Conservation (phyloP, 192 early-diverging fungal genomes). For the Linnemannia zychae region DNA sequence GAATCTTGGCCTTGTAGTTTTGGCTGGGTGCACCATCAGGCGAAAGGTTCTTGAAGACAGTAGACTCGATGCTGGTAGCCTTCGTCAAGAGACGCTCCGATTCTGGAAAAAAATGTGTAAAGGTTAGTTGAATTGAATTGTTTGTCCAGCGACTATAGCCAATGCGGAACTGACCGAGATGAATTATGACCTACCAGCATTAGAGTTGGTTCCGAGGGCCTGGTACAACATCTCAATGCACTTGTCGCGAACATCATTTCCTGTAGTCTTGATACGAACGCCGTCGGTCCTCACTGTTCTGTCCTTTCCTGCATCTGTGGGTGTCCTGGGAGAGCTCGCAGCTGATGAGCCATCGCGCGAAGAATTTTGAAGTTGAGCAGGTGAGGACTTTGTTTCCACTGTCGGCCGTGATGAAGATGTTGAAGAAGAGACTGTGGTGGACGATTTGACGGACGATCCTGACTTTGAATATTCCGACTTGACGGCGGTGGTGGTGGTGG, state of each 20-base stretch:
- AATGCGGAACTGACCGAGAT: neutral
- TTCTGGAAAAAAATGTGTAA: constrained; percentile 48
- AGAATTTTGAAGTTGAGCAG: constrained; percentile 19
- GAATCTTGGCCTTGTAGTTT: constrained; percentile 81
- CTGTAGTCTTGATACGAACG: constrained; percentile 64
- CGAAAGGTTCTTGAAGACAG: constrained; percentile 68
- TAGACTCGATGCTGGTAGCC: constrained; percentile 72
- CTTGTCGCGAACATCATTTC: constrained; percentile 78
- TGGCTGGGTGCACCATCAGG: constrained; percentile 56
- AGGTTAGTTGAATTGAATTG: constrained; percentile 3
- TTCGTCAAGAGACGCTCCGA: constrained; percentile 66
- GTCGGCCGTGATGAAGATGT: constrained; percentile 17
- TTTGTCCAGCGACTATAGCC: neutral
- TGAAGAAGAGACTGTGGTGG: constrained; percentile 5
- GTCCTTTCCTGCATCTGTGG: constrained; percentile 59
- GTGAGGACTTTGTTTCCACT: constrained; percentile 36
- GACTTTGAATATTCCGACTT: constrained; percentile 18
- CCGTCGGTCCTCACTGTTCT: constrained; percentile 74
- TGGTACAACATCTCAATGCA: constrained; percentile 88
- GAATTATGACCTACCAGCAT: constrained; percentile 58
- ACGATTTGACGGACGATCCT: constrained; percentile 11
- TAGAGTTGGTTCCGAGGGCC: constrained; percentile 71
- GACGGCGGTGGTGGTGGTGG: constrained; percentile 26
- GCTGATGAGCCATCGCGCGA: constrained; percentile 32
- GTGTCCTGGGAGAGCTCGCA: constrained; percentile 54